These are phyloP conservation scores for Boletus barrowsii DNA, from an alignment of 768 basidiomycete species.

Conservation along the genomic window DNA sequence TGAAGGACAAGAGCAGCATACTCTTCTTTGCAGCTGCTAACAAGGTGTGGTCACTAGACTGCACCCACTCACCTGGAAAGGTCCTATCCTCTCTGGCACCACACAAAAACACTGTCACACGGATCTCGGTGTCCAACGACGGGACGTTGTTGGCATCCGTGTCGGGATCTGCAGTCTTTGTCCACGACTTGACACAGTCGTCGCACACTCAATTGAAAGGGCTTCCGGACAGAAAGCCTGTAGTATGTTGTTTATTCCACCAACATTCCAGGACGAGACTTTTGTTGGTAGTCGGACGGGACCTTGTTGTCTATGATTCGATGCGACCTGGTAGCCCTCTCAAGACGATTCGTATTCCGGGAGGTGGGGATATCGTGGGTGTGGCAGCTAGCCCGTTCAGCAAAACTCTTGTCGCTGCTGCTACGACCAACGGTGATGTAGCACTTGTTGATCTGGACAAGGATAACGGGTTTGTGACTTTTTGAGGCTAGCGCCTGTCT, in stretches of 20 bases:
- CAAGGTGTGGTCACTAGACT: conserved; percentile 52
- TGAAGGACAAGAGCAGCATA: conserved; percentile 35
- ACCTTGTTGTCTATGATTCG: conserved; percentile 61
- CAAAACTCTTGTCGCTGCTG: conserved; percentile 64
- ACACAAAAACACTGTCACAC: conserved; percentile 49
- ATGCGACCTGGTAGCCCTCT: conserved; percentile 53
- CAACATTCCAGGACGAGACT: conserved; percentile 59
- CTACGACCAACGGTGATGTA: conserved; percentile 52
- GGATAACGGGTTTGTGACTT: conserved; percentile 56
- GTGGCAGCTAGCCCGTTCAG: conserved; percentile 72
- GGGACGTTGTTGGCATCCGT: conserved; percentile 53
- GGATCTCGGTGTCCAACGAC: conserved; percentile 60
- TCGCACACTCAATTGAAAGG: conserved; percentile 57
- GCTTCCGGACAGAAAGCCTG: conserved; percentile 38
- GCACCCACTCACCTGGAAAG: conserved; percentile 35
- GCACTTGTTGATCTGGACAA: conserved; percentile 70
- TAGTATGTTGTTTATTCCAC: conserved; percentile 58
- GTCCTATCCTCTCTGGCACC: conserved; percentile 47
- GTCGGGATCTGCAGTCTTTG: conserved; percentile 49
- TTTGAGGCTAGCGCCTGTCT: not conserved
- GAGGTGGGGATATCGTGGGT: conserved; percentile 51
- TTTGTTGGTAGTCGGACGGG: conserved; percentile 50
- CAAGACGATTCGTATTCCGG: conserved; percentile 50
- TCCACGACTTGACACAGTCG: conserved; percentile 57
- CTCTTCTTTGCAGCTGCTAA: conserved; percentile 48